Evolutionary conservation across 2,329 filamentous ascomycete species (phyloP), one percentile per base, ranked within the genome.

Genomic region (Cercospora sesami): DNA sequence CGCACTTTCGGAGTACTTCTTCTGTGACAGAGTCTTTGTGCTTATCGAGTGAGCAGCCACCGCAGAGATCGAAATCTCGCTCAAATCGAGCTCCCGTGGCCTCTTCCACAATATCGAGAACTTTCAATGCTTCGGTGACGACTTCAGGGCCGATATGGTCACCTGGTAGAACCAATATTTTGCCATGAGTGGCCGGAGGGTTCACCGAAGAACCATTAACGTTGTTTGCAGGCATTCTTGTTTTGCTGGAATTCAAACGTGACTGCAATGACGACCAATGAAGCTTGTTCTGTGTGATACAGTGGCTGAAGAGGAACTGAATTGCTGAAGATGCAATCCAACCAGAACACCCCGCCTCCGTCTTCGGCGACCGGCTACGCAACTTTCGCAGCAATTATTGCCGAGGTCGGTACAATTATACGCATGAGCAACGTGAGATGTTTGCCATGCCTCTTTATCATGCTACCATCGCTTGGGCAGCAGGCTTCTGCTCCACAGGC

Each of bases 101-200:
- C 14, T 68, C 66, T 66, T 77, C 74, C 33, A 85, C 73, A 4
- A 82, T 77, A 31, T 83, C 79, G 5, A 86, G 79, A 10, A 84
- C 80, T 69, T 81, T 82, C 59, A 83, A 76, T 9, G 83, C 83
- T 73, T 84, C 82, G 4, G 75, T 71, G 62, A 84, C 79, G 36
- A 85, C 79, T 73, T 85, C 92, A 5, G 83, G 83, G 1, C 83
- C 83, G 60, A 84, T 80, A 68, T 82, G 80, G 71, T 84, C 82
- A 42, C 82, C 82, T 0, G 81, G 79, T 1, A 84, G 78, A 57
- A 84, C 74, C n/a, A 84, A 77, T 62, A 84, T 79, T 39, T 77
- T 76, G 71, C 66, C 66, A 23, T 57, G 39, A 23, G 39, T 62
- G 6, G 66, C 39, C 18, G 62, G 39, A 28, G 55, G 30, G 30